Base-by-base conservation (phyloP, 495 filamentous ascomycete species). In the Penicillium cinerascens region DNA sequence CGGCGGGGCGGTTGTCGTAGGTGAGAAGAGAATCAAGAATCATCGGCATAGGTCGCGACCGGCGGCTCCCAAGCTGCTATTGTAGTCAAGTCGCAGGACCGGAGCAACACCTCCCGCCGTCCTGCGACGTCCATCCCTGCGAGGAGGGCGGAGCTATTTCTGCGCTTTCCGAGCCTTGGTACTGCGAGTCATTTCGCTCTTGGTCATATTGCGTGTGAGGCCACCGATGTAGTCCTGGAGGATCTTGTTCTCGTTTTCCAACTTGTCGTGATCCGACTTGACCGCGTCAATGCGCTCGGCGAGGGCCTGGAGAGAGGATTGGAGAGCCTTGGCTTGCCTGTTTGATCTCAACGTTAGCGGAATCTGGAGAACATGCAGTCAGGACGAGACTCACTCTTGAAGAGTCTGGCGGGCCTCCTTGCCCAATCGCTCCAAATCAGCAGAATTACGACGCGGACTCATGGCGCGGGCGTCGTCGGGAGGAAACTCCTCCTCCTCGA, bases 201-300 rank as follows among this genome's bases (percentile, higher is more conserved):
- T 77, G 52, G 76, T 78, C 73, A 81, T 77, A 47, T 76, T 78
- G 44, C 74, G 72, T 13, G 77, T 80, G 18, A 81, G 65, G 42
- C 76, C 77, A 52, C 79, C 75, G 52, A 81, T 81, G 66, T 92
- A 92, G 64, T 92, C 88, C 65, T 97, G 95, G 11, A 98, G 71
- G 59, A 96, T 96, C 61, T 86, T 89, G 77, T 98, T 98, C 62
- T 96, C 87, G 59, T 78, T 88, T 67, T 97, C 92, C 25, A 98
- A 79, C 70, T 95, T 95, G 69, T 96, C 87, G 64, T 97, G 90
- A 66, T 97, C 92, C 50, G 86, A 84, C 68, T 89, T 88, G 45
- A 97, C 92, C n/a, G 84, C 86, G 60, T 97, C 93, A 64, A 97
- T 92, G 33, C 89, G 84, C 66, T 96, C 88, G 51, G 96, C 88